Base-by-base conservation (phyloP, 495 filamentous ascomycete genomes). In the Aspergillus kassunensis region DNA sequence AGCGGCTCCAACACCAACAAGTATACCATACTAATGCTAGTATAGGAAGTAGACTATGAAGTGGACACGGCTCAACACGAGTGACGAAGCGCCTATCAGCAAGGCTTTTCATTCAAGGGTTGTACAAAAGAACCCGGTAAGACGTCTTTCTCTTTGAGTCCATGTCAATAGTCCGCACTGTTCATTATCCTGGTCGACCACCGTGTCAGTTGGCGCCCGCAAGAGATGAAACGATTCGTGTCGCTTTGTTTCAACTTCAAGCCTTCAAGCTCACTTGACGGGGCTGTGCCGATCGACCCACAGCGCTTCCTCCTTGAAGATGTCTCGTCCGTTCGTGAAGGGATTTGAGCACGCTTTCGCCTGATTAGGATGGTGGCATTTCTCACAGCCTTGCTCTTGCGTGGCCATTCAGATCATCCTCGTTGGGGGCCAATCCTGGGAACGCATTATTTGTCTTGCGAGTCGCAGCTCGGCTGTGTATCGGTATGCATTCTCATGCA, bases 161-260 rank as follows among this genome's bases (percentile, higher is more conserved):
- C 6, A 10, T 35, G 18, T 23, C 9, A 11, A 11, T 45, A 20
- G 3, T 42, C n/a, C 27, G 27, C 5, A 11, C 11, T 11, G 5
- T 5, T 29, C 27, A 29, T 29, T 1, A 24, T 16, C 24, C 9
- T 42, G 18, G 39, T 42, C 27, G 27, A 11, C 24, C n/a, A n/a
- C n/a, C n/a, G 23, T 49, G 15, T 39, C 47, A 33, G 25, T 31
- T 43, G 48, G 48, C 48, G 48, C 48, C 48, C 29, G 37, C 36
- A 34, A 18, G 11, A 20, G 11, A 20, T 51, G 36, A 43, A 51
- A 51, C 48, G 8, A 33, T 20, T 12, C 16, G 37, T 51, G 48
- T 33, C 33, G 31, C 45, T 49, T 49, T 49, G 45, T 49, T 49
- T 49, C 45, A 39, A 49, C n/a, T n/a, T n/a, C n/a, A n/a, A 27